Conservation (phyloP, 2,329 filamentous ascomycete genomes). For the Trichothecium sympodiale region DNA sequence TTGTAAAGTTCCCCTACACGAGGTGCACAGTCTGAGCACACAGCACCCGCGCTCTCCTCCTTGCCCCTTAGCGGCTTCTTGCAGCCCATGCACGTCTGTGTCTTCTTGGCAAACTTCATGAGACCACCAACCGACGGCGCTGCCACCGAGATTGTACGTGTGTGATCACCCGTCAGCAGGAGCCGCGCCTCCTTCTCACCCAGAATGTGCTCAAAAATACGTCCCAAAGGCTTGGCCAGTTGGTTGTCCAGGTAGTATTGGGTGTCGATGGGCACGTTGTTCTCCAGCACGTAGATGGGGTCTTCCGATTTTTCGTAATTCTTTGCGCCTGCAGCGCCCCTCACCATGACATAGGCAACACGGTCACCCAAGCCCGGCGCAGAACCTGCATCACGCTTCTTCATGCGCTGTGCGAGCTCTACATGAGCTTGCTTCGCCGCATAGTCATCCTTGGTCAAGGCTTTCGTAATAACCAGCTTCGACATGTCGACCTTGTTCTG, state of each 20-base stretch:
- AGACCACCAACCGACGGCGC: constrained; percentile 84
- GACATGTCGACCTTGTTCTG: constrained; percentile 99
- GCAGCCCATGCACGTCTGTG: constrained; percentile 96
- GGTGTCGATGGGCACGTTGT: constrained; percentile 96
- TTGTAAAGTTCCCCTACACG: constrained; percentile 89
- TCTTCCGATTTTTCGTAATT: constrained; percentile 98
- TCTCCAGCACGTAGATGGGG: constrained; percentile 90
- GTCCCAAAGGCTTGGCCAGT: constrained; percentile 81
- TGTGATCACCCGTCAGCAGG: constrained; percentile 85
- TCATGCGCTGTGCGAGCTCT: constrained; percentile 91
- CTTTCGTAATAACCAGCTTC: constrained; percentile 97
- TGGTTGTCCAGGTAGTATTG: constrained; percentile 99
- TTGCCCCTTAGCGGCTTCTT: constrained; percentile 85
- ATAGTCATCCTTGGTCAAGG: constrained; percentile 83
- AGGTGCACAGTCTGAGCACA: constrained; percentile 76
- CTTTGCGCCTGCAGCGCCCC: constrained; percentile 77
- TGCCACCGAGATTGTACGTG: constrained; percentile 84
- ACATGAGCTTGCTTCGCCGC: constrained; percentile 90
- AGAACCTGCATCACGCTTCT: constrained; percentile 89
- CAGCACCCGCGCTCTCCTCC: constrained; percentile 71
- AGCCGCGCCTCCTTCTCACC: constrained; percentile 84
- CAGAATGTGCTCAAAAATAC: constrained; percentile 96
- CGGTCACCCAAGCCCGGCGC: constrained; percentile 88
- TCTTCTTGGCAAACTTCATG: constrained; percentile 99
- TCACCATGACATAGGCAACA: constrained; percentile 96